A percentile compares a stretch with the other conserved stretches of the same genome.
Evolutionary conservation across 129 eudicot species (phyloP).

Genomic region (Apium graveolens): DNA sequence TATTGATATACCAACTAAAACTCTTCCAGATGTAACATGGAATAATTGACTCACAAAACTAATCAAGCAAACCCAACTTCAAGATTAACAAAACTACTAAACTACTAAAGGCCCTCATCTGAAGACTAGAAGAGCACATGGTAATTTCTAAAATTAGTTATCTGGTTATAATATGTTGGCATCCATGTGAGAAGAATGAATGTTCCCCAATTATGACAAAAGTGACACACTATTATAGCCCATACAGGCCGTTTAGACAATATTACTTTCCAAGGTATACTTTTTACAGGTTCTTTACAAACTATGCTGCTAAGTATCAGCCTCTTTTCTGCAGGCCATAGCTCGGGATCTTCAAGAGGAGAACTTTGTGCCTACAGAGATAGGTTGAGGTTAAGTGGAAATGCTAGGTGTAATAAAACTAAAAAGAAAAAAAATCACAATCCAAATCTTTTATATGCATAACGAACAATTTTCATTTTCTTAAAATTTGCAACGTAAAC

Average conservation of each 20-base stretch:
- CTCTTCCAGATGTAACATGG: no score
- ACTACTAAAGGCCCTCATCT: neutral
- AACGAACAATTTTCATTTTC: neutral
- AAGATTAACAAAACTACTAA: no score
- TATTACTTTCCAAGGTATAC: slow-evolving; percentile 65
- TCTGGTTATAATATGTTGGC: slow-evolving; percentile 94
- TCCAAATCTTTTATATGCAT: neutral
- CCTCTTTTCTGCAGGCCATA: slow-evolving; percentile 67
- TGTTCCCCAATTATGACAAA: slow-evolving; percentile 91
- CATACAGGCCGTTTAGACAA: slow-evolving; percentile 81
- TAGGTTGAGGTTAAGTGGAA: neutral
- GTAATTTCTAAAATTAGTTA: slow-evolving; percentile 11
- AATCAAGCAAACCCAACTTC: no score
- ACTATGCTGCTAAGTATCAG: slow-evolving; percentile 46
- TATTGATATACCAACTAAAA: no score
- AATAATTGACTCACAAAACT: no score
- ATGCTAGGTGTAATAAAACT: neutral
- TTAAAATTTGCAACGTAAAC: neutral
- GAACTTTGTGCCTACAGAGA: slow-evolving; percentile 63
- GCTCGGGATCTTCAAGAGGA: slow-evolving; percentile 71
- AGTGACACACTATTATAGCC: slow-evolving; percentile 81
- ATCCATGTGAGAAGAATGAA: slow-evolving; percentile 89
- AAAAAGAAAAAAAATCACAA: neutral
- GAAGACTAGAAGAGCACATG: neutral
- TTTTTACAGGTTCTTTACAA: slow-evolving; percentile 59